Evolutionary conservation across 2,329 filamentous ascomycete species (phyloP), one percentile per base, ranked within the genome.

Genomic region (Diaporthe longicolla): DNA sequence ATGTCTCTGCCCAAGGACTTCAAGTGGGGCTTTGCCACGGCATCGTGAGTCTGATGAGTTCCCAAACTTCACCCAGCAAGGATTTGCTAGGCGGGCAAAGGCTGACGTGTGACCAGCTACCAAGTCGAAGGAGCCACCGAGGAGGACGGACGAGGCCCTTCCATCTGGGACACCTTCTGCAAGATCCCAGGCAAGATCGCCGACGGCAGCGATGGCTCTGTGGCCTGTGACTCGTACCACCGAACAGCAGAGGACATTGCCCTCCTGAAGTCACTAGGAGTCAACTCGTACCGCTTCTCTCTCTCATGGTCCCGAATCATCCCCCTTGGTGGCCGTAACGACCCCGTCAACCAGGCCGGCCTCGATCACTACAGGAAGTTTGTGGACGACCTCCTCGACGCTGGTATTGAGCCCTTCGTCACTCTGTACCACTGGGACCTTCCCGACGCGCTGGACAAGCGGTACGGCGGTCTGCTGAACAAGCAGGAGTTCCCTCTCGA

Each of bases 121-220:
- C 94, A 97, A 82, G 93, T 97, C 78, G 95, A 97, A 86, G 95
- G 95, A 73, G 91, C 91, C 63, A 87, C 89, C 52, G 86, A 93
- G 63, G 89, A 92, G 80, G 94, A 96, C 81, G 95, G 94, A 77
- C 93, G 94, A 77, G 93, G 90, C 29, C 92, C 94, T 71, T 94
- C 93, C 76, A 97, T 97, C 82, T 97, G 95, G 95, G 95, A 97
- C 84, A 92, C 90, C n/a, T 97, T 97, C 85, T 95, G 93, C 84
- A 89, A 89, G 76, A 92, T 91, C 71, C 91, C 93, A 9, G 94
- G 94, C 79, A 97, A 97, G 84, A 95, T 97, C 79, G 94, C 94
- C 72, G 93, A 94, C 79, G 92, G 91, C 73, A 91, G 88, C 78
- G 93, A 91, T 57, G 95, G 95, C 70, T 92, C 90, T 69, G 89